Evolutionary conservation across 2,329 filamentous ascomycete species (phyloP).

Genomic region (Botrytis paeoniae): DNA sequence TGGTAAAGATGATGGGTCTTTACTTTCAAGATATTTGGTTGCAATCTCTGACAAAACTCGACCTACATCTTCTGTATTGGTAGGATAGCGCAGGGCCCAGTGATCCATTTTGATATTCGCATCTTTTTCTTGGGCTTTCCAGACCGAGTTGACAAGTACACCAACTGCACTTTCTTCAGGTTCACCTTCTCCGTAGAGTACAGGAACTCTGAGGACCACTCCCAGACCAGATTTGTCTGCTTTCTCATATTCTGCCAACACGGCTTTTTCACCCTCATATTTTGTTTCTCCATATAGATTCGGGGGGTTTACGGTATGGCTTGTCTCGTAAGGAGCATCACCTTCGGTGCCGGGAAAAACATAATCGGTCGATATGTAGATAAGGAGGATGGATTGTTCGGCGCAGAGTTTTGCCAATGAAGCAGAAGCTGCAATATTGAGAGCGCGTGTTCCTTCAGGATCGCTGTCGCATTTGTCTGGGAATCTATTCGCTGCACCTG

Average conservation of each 20-base stretch:
- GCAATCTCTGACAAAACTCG: conserved; percentile 69
- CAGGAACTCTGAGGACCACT: conserved; percentile 74
- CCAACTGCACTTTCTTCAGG: conserved; percentile 81
- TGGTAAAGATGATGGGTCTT: conserved; percentile 56
- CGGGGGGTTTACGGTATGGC: conserved; percentile 59
- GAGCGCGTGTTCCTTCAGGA: conserved; percentile 66
- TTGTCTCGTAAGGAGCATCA: conserved; percentile 78
- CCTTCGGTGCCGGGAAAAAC: conserved; percentile 71
- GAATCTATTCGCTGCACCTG: conserved; percentile 82
- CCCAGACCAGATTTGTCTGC: conserved; percentile 53
- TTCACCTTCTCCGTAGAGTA: conserved; percentile 77
- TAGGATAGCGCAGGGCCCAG: conserved; percentile 81
- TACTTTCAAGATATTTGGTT: conserved; percentile 59
- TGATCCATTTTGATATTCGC: conserved; percentile 75
- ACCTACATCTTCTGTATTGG: conserved; percentile 83
- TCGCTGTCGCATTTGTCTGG: conserved; percentile 82
- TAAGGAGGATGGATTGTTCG: conserved; percentile 57
- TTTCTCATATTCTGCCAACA: conserved; percentile 57
- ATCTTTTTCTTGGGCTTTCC: conserved; percentile 65
- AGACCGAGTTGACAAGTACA: conserved; percentile 70
- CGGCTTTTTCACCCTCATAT: conserved; percentile 66
- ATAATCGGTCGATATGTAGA: conserved; percentile 83
- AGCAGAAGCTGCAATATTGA: conserved; percentile 72
- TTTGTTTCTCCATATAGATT: conserved; percentile 80
- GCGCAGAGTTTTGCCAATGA: conserved; percentile 65